A percentile compares a stretch with the other conserved stretches of the same genome.
Conservation (phyloP, 2,329 filamentous ascomycete genomes). For the Phyllosticta paracitricarpa region DNA sequence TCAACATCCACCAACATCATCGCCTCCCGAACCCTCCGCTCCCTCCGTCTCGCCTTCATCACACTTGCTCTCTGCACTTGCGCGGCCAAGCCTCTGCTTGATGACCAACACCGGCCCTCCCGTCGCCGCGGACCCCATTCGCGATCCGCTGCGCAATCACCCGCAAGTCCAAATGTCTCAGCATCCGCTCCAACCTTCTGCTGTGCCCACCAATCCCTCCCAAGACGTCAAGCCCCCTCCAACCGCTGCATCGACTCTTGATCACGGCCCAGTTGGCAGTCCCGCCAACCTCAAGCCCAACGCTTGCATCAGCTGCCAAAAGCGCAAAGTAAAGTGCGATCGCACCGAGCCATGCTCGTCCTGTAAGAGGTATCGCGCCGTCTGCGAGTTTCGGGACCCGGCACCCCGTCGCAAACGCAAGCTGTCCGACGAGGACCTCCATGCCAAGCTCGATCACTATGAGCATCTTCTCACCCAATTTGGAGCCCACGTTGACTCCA, state of each 20-base stretch:
- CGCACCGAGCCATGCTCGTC: slow-evolving; percentile 22
- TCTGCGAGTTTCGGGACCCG: slow-evolving; percentile 25
- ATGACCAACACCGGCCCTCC: too few relatives aligned
- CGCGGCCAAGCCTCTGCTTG: too few relatives aligned
- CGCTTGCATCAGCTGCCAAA: slow-evolving; percentile 25
- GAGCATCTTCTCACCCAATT: slow-evolving; percentile 21
- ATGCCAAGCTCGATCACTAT: slow-evolving; percentile 20
- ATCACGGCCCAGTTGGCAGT: neutral
- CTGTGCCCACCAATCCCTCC: neutral
- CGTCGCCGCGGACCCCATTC: too few relatives aligned
- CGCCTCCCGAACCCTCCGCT: too few relatives aligned
- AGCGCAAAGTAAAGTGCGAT: slow-evolving; percentile 27
- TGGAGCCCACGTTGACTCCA: slow-evolving; percentile 19
- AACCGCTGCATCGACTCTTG: neutral
- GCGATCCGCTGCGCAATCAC: too few relatives aligned
- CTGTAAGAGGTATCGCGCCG: slow-evolving; percentile 21
- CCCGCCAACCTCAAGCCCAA: slow-evolving; percentile 18
- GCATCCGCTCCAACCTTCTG: neutral
- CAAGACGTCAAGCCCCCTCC: neutral
- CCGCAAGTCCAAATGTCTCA: too few relatives aligned
- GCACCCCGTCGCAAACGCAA: slow-evolving; percentile 22
- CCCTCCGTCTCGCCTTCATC: too few relatives aligned
- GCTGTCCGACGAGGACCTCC: slow-evolving; percentile 16
- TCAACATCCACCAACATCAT: too few relatives aligned
- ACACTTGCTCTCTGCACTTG: too few relatives aligned